Base-by-base conservation (phyloP, 2,329 filamentous ascomycete species). In the Diaporthe amygdali region DNA sequence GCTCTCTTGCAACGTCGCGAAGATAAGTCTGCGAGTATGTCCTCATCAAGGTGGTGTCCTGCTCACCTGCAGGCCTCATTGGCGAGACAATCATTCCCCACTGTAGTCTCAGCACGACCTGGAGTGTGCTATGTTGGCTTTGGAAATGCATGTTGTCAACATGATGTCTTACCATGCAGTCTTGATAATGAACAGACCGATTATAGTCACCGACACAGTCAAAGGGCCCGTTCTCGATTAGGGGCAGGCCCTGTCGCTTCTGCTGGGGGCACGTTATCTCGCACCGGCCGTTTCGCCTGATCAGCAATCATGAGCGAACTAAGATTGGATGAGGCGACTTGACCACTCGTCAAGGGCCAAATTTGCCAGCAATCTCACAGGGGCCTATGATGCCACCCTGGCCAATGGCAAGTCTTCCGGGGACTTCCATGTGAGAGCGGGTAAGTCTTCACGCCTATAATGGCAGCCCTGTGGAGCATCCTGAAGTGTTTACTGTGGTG, bases 271-370 rank as follows among this genome's bases (percentile, higher is more conserved):
- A 63, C 34, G 34, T 34, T 41, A 47, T 47, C 56, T 63, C 41
- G 41, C 56, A 63, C 41, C 56, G 56, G 56, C 27, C 27, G 56
- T 63, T 63, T 63, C 56, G 56, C 41, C 56, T 47, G 56, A 34
- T 47, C 25, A 34, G 41, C 27, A 47, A 2, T 30, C 56, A 39
- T 63, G 56, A 20, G 32, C 56, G 41, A 47, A 20, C 10, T 63
- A 41, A 15, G 17, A 63, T 46, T 39, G 56, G 56, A 63, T 32
- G 39, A 63, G 56, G 56, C 56, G 46, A 27, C n/a, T 46, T 25
- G 37, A 59, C 55, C 55, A 37, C 55, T 61, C n/a, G 14, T 56
- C 17, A 7, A 22, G 59, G 34, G 59, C 59, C 59, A 63, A 12
- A 34, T 63, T 46, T 34, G 59, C 46, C 59, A 63, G 47, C 56